These are phyloP conservation scores for Panellus pusillus DNA, from an alignment of 768 basidiomycete species.

Conservation along the genomic window DNA sequence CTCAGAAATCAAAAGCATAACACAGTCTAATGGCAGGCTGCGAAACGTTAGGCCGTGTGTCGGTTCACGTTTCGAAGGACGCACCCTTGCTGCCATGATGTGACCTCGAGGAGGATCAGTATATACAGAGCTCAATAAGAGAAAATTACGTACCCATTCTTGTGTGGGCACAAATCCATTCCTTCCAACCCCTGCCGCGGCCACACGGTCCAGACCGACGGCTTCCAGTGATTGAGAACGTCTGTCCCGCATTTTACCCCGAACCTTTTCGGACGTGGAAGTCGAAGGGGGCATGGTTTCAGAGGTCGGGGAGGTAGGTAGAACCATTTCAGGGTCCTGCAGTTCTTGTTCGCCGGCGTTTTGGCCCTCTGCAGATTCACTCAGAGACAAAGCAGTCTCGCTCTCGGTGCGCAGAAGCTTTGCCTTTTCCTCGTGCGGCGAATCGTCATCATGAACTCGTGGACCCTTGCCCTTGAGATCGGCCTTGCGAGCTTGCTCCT, in stretches of 20 bases:
- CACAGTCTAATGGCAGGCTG: conserved; percentile 85
- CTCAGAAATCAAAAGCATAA: conserved; percentile 88
- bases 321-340: conserved; percentile 35
- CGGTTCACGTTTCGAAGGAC: conserved; percentile 17
- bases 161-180: conserved; percentile 96
- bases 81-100: conserved; percentile 96
- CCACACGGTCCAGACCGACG: conserved; percentile 58
- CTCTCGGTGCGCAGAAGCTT: conserved; percentile 61
- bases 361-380: conserved; percentile 21
- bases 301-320: conserved; percentile 44
- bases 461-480: conserved; percentile 43
- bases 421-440: conserved; percentile 64
- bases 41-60: conserved; percentile 11
- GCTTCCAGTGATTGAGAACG: conserved; percentile 54
- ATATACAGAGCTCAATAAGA: neutral
- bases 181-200: conserved; percentile 72
- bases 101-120: conserved; percentile 48
- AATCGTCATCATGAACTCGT: conserved; percentile 34
- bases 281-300: conserved; percentile 35
- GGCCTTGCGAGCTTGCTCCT: conserved; percentile 54
- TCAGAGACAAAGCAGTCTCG: conserved; percentile 23
- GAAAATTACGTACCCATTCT: conserved; percentile 78
- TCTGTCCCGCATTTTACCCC: conserved; percentile 88
- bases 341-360: conserved; percentile 17
- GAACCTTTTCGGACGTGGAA: conserved; percentile 77